These are phyloP conservation scores for Penicillium griseofulvum DNA, from an alignment of 2,329 filamentous ascomycete species.

Conservation along the genomic window DNA sequence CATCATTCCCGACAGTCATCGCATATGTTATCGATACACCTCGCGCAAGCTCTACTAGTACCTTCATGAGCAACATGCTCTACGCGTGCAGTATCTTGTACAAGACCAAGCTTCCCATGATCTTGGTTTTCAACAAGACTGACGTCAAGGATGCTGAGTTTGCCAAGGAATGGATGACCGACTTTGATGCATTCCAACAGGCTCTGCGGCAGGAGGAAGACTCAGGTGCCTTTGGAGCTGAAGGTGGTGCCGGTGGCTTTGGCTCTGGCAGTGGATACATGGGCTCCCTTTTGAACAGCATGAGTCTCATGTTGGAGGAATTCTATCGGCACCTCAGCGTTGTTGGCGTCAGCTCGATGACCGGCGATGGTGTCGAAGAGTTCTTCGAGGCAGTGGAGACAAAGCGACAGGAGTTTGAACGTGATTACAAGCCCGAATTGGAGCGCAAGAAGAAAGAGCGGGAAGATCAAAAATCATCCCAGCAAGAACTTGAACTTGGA, in stretches of 20 bases:
- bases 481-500: conserved; percentile 76
- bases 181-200: conserved; percentile 92
- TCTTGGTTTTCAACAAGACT: conserved; percentile 98
- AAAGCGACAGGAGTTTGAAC: conserved; percentile 83
- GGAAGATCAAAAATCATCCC: conserved; percentile 68
- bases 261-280: conserved; percentile 88
- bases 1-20: conserved; percentile 92
- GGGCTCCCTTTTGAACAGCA: conserved; percentile 91
- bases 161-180: conserved; percentile 98
- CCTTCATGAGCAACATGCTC: conserved; percentile 99
- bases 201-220: conserved; percentile 80
- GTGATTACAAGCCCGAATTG: conserved; percentile 88
- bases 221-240: conserved; percentile 69
- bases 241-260: conserved; percentile 58
- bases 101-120: conserved; percentile 98
- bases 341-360: conserved; percentile 89
- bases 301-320: conserved; percentile 96
- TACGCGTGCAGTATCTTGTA: conserved; percentile 98
- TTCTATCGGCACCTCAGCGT: conserved; percentile 94
- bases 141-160: conserved; percentile 89
- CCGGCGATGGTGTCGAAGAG: conserved; percentile 84
- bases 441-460: conserved; percentile 73
- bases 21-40: conserved; percentile 98
- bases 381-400: conserved; percentile 88
- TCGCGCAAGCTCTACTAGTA: conserved; percentile 85